Percentiles rank a stretch among this genome's conserved stretches.
These are phyloP conservation scores for Zalaria sp. DNA, from an alignment of 2,329 filamentous ascomycete genomes.

Conservation along the genomic window DNA sequence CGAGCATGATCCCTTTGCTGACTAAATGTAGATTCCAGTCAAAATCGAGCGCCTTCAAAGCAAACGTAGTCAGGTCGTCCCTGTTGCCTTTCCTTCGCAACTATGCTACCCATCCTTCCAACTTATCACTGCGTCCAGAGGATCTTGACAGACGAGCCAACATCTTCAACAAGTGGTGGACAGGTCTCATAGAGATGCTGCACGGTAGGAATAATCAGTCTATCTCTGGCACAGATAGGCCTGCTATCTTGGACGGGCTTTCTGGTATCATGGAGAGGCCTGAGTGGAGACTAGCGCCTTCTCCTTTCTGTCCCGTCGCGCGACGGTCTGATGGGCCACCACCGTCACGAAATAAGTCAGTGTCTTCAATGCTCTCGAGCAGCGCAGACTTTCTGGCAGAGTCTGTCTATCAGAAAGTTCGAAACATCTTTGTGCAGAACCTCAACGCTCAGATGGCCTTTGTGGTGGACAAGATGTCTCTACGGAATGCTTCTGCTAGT, in stretches of 20 bases:
- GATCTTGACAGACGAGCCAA: constrained; percentile 68
- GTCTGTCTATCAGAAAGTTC: constrained; percentile 77
- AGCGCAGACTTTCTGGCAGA: constrained; percentile 55
- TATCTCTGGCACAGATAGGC: constrained; percentile 71
- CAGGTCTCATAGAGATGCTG: constrained; percentile 64
- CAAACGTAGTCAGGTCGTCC: constrained; percentile 56
- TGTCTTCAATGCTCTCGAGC: constrained; percentile 44
- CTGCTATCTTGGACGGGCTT: constrained; percentile 63
- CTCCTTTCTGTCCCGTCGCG: constrained; percentile 48
- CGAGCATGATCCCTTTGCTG: constrained; percentile 6
- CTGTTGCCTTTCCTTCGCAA: constrained; percentile 66
- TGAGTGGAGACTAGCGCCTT: constrained; percentile 69
- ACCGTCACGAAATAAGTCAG: constrained; percentile 35
- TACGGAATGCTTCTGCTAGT: constrained; percentile 53
- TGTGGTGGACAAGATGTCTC: constrained; percentile 78
- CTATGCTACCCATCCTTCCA: constrained; percentile 54
- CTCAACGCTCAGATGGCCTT: constrained; percentile 71
- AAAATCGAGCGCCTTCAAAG: constrained; percentile 61
- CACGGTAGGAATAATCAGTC: constrained; percentile 61
- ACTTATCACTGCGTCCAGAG: constrained; percentile 53
- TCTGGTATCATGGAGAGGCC: constrained; percentile 74
- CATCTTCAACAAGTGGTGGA: constrained; percentile 88
- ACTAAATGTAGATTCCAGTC: constrained; percentile 43
- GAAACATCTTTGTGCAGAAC: constrained; percentile 74
- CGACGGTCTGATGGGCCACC: constrained; percentile 36